Conservation (phyloP, 768 basidiomycete genomes). For the Sporobolomyces phaffii region DNA sequence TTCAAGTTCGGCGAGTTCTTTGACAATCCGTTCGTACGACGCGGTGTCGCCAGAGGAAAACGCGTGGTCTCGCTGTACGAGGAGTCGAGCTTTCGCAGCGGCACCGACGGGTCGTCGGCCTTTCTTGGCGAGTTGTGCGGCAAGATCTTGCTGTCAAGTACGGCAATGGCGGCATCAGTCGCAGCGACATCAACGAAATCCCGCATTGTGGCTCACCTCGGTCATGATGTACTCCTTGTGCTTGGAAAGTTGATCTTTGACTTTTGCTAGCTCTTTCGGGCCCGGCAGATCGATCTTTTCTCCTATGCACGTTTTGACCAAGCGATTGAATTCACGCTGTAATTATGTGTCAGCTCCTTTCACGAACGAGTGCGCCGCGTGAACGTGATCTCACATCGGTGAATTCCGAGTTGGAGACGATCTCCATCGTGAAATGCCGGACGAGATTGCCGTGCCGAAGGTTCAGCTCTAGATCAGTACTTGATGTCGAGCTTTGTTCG, state of each 20-base stretch:
- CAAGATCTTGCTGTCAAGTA: conserved; percentile 64
- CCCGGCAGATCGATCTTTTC: conserved; percentile 65
- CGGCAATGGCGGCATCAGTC: no score
- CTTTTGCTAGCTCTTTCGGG: neutral
- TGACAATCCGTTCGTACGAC: conserved; percentile 61
- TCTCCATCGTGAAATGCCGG: conserved; percentile 68
- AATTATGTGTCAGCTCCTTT: neutral
- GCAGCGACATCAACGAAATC: conserved; percentile 5
- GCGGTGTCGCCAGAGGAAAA: conserved; percentile 62
- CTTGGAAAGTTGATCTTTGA: conserved; percentile 44
- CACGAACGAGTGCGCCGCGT: neutral
- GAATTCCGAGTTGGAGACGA: conserved; percentile 70
- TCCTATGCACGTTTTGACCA: conserved; percentile 49
- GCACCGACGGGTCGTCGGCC: conserved; percentile 44
- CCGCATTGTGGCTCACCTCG: conserved; percentile 59
- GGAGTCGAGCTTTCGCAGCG: conserved; percentile 54
- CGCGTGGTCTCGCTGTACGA: conserved; percentile 68
- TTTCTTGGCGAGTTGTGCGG: conserved; percentile 69
- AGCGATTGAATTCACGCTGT: conserved; percentile 69
- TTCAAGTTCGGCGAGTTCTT: conserved; percentile 58
- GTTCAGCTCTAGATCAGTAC: conserved; percentile 58
- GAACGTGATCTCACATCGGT: conserved; percentile 52
- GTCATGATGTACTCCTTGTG: conserved; percentile 62
- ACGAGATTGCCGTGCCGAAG: conserved; percentile 69
- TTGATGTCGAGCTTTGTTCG: conserved; percentile 14